Evolutionary conservation across 345 rosid species (phyloP), one percentile per base, ranked within the genome.

Genomic region (Populus nigra): DNA sequence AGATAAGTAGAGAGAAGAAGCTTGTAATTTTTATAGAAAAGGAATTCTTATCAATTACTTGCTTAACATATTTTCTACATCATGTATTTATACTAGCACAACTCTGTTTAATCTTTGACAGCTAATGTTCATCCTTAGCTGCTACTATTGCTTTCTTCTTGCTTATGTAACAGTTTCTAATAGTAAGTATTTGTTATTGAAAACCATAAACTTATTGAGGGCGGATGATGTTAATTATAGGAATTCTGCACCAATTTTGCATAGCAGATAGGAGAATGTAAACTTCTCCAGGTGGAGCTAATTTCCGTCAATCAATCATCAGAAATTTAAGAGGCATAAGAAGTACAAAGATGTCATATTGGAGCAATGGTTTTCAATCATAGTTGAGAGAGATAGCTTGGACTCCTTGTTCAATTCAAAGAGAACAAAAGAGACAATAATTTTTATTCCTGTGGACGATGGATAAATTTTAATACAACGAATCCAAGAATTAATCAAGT

Each of bases 331-430:
- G 38, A 6, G 49, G 13, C 75, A 72, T 17, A 57, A 12, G 36
- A 33, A 36, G 68, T 73, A 67, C 35, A 73, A 73, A 59, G 53
- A 36, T n/a, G 76, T 73, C 53, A 36, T 12, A 45, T 3, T 33
- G n/a, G 67, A 36, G 33, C 13, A 6, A 18, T 35, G 38, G 5
- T 35, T 72, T 50, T 53, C 38, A 35, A 70, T 47, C 50, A 12
- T 47, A 49, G 55, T 5, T 16, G 20, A 49, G 5, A 33, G 43
- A 20, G 62, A 22, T 8, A 55, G 62, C 62, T n/a, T 8, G 62
- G 13, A 2, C 25, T 3, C 12, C 62, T 8, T n/a, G 62, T 22
- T 57, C 9, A 57, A 8, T 57, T n/a, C 27, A 1, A 43, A 12
- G 17, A 39, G 3, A 29, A 49, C 50, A 38, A 71, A 23, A 33